A percentile compares a stretch with the other conserved stretches of the same genome.
Evolutionary conservation across 495 filamentous ascomycete species (phyloP).

Genomic region (Glutinoglossum americanum): DNA sequence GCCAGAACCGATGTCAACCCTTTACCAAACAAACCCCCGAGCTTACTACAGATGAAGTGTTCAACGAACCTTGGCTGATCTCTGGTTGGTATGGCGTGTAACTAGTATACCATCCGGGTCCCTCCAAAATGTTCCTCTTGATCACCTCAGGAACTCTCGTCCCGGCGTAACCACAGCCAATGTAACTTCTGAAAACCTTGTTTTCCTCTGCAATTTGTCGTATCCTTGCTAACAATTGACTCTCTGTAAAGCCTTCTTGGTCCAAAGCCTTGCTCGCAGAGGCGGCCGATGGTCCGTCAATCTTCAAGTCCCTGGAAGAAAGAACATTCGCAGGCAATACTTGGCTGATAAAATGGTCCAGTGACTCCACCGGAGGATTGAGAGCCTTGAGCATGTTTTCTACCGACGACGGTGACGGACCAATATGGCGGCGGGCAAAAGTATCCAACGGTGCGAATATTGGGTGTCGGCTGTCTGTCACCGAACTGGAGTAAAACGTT

Average conservation of each 20-base stretch:
- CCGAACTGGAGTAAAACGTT: not conserved
- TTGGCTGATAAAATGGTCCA: constrained; percentile 79
- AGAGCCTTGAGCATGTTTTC: constrained; percentile 65
- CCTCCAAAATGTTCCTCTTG: constrained; percentile 83
- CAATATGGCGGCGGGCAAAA: constrained; percentile 82
- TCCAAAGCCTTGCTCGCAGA: constrained; percentile 8
- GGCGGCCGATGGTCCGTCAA: constrained; percentile 17
- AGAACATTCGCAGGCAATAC: constrained; percentile 71
- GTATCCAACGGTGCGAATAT: constrained; percentile 29
- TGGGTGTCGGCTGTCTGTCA: constrained; percentile 4
- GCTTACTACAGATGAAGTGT: not conserved
- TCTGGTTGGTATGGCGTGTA: constrained; percentile 98
- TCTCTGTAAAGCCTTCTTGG: constrained; percentile 40
- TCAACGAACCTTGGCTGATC: constrained; percentile 55
- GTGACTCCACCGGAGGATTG: constrained; percentile 44
- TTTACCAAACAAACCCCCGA: not conserved
- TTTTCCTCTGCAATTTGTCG: constrained; percentile 44
- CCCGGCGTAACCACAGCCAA: constrained; percentile 75
- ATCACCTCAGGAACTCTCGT: constrained; percentile 81
- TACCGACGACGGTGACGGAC: constrained; percentile 51
- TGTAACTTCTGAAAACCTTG: constrained; percentile 40
- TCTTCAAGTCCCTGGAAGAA: constrained; percentile 37
- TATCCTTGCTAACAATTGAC: constrained; percentile 39
- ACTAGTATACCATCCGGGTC: constrained; percentile 94
- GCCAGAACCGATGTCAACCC: not conserved